Evolutionary conservation across 73 alveolate species (phyloP), one percentile per base, ranked within the genome.

Genomic region (Chromera velia): DNA sequence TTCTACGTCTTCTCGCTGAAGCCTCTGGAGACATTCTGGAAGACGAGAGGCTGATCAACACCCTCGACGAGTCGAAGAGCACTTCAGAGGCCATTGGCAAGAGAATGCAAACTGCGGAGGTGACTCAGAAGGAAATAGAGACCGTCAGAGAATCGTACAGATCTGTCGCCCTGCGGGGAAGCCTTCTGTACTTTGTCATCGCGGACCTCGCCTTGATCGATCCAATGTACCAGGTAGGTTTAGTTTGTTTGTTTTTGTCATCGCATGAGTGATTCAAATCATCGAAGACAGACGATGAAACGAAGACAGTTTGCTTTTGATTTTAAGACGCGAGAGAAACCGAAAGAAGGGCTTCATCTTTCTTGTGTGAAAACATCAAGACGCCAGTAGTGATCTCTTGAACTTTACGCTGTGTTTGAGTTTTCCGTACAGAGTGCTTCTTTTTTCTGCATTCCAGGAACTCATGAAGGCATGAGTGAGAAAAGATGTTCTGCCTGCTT

Each of bases 11-110:
- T n/a, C n/a, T 93, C n/a, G 75, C 93, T 30, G 98, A 96, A 85
- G 99, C 99, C 13, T 91, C 95, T 65, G 98, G 91, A 45, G 98
- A 96, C 72, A 91, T 97, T 70, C 88, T 97, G 33, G 97, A 96
- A 40, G 98, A 97, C 76, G 99, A 97, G 88, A 98, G 92, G 32
- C 91, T 97, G 76, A 97, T 97, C 46, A 92, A 89, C 72, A 96
- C 98, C 47, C 92, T 97, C 64, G 99, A 93, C 75, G 96, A 95
- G 84, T 80, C 94, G 73, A 93, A 95, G 87, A n/a, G n/a, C n/a
- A n/a, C n/a, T n/a, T n/a, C 89, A 90, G 29, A 93, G 96, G 65
- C 93, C 98, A 33, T 92, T 85, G 28, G 95, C 94, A 73, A 95
- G n/a, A n/a, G n/a, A n/a, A 78, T 78, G 85, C 73, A 69, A n/a